Evolutionary conservation across 108 stramenopile genomes (phyloP), one percentile per base, ranked within the genome.

Genomic region (Cyclotella cryptica): DNA sequence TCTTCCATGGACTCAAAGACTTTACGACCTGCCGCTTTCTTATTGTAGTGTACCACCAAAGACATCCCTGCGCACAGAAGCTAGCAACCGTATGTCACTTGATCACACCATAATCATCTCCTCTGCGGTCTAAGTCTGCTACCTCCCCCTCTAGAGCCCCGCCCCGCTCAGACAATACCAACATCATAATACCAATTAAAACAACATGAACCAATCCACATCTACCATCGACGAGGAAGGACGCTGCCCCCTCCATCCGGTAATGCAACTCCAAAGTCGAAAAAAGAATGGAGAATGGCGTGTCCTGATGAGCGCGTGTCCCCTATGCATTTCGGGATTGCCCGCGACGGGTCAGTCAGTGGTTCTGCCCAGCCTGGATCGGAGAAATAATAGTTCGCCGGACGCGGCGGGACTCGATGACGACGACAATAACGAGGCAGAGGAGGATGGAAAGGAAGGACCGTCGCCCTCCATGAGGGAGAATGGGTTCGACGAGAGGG

Each of bases 321-420:
- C 76, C 3, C 76, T 77, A 1, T 77, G 76, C 39, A 53, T 69
- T 15, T 69, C 68, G 28, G 76, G 76, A 51, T 52, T 77, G 59
- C 76, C 76, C 41, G 67, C 68, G 18, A 54, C 47, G 54, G 54
- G 75, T 59, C 53, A 65, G 57, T 24, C 71, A 6, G 35, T 35
- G 22, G 42, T 43, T 43, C 12, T 18, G 43, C 29, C 45, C 4
- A 22, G 42, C 30, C 22, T 35, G 18, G 29, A 28, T 1, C 43
- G 18, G 42, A 43, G 18, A 18, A 39, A 26, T 24, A 7, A 17
- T 19, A 14, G 3, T 1, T 1, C 35, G 64, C 24, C 9, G 24
- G 46, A 21, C 18, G 0, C 26, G 22, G 26, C 6, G 27, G 53
- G 69, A 21, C 52, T 29, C 62, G 62, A 9, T 41, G 58, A 26